A percentile compares a stretch with the other conserved stretches of the same genome.
These are phyloP conservation scores for Dioszegia aurantiaca DNA, from an alignment of 768 basidiomycete genomes.

Conservation along the genomic window DNA sequence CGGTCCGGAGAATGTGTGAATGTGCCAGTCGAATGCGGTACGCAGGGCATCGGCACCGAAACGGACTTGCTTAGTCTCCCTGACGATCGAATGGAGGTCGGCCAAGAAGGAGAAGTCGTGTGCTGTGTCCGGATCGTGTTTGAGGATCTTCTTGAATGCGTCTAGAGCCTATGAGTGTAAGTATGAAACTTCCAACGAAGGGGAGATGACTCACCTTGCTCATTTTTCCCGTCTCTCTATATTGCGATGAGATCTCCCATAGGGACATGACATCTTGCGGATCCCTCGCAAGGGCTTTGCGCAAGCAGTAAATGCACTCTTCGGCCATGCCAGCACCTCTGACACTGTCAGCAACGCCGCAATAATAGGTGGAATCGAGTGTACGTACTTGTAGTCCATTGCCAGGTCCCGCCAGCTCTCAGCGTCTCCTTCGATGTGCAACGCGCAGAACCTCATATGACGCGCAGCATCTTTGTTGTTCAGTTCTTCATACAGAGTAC, in stretches of 20 bases:
- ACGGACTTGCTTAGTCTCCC: slow-evolving; percentile 66
- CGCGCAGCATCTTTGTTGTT: slow-evolving; percentile 68
- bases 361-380: neutral
- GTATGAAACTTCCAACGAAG: neutral
- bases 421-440: slow-evolving; percentile 76
- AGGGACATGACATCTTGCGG: slow-evolving; percentile 77
- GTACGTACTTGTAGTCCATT: slow-evolving; percentile 65
- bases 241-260: slow-evolving; percentile 82
- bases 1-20: slow-evolving; percentile 56
- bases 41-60: slow-evolving; percentile 69
- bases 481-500: slow-evolving; percentile 74
- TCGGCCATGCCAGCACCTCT: slow-evolving; percentile 24
- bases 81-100: slow-evolving; percentile 72
- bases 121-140: slow-evolving; percentile 59
- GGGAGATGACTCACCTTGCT: slow-evolving; percentile 58
- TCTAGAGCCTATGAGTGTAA: slow-evolving; percentile 56
- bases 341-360: neutral
- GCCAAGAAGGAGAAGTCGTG: slow-evolving; percentile 75
- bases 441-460: slow-evolving; percentile 82
- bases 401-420: slow-evolving; percentile 87
- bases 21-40: slow-evolving; percentile 70
- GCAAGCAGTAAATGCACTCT: slow-evolving; percentile 87
- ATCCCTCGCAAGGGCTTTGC: slow-evolving; percentile 74
- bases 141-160: slow-evolving; percentile 69
- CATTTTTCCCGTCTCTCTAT: slow-evolving; percentile 70